Conservation (phyloP, 1,284 basidiomycete species). For the Abortiporus biennis region DNA sequence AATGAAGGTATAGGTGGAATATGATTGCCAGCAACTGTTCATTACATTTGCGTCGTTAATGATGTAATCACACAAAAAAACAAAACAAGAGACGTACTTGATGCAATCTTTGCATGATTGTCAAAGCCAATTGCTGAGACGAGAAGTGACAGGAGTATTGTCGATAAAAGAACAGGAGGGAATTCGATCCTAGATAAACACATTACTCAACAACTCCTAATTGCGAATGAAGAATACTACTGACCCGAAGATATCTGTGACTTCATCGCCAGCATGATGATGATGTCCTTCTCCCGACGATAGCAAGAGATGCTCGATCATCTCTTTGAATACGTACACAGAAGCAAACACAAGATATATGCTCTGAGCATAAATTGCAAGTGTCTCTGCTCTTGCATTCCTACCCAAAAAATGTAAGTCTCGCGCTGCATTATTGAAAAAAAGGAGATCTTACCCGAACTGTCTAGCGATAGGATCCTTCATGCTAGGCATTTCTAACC, state of each 20-base stretch:
- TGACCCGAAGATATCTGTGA: constrained; percentile 34
- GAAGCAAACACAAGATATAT: constrained; percentile 89
- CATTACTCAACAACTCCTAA: neutral
- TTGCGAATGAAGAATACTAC: constrained; percentile 7
- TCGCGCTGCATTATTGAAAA: too few relatives aligned
- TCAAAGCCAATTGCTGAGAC: constrained; percentile 49
- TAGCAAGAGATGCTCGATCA: constrained; percentile 77
- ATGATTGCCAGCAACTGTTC: constrained; percentile 45
- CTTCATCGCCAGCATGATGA: constrained; percentile 49
- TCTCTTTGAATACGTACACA: constrained; percentile 92
- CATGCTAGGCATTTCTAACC: constrained; percentile 22
- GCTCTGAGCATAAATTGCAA: constrained; percentile 82
- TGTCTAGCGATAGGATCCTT: constrained; percentile 35
- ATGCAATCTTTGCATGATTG: constrained; percentile 66
- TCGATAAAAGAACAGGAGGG: constrained; percentile 54
- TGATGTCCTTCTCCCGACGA: constrained; percentile 60
- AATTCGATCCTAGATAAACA: constrained; percentile 51
- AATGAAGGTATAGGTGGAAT: constrained; percentile 43
- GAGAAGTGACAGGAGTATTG: constrained; percentile 52
- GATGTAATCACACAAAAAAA: neutral
- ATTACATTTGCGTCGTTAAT: too few relatives aligned
- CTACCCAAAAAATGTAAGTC: constrained; percentile 32
- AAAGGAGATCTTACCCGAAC: constrained; percentile 59
- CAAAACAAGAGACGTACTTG: constrained; percentile 38
- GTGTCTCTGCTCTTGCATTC: constrained; percentile 67